These are phyloP conservation scores for Clonostachys solani DNA, from an alignment of 2,329 filamentous ascomycete genomes.

Conservation along the genomic window DNA sequence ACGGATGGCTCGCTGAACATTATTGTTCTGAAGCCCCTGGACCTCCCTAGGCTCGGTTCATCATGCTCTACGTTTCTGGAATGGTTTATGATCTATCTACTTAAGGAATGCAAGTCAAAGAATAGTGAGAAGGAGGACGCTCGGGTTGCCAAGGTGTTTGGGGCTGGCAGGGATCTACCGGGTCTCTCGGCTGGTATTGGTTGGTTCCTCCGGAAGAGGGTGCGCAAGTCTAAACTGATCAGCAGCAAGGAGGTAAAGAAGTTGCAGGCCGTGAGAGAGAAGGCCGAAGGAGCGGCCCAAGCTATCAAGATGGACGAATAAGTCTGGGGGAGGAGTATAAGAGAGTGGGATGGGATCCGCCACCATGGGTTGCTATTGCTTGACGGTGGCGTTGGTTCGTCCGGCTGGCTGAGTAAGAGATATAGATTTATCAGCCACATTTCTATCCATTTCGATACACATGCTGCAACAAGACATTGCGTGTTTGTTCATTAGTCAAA, in stretches of 20 bases:
- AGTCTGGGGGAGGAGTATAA: too few species aligned
- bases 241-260: conserved; percentile 41
- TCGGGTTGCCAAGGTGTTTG: conserved; percentile 62
- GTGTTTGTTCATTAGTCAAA: too few species aligned
- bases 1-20: conserved; percentile 39
- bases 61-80: conserved; percentile 79
- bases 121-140: conserved; percentile 46
- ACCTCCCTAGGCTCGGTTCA: conserved; percentile 71
- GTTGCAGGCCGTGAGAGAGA: conserved; percentile 29
- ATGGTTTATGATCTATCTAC: conserved; percentile 70
- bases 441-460: too few species aligned
- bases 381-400: too few species aligned
- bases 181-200: conserved; percentile 70
- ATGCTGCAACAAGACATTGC: too few species aligned
- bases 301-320: background rate
- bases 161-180: conserved; percentile 56
- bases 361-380: too few species aligned
- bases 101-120: conserved; percentile 54
- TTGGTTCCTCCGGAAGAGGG: conserved; percentile 74
- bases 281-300: conserved; percentile 20
- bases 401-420: too few species aligned
- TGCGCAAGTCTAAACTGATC: conserved; percentile 59
- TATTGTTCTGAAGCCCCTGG: conserved; percentile 62
- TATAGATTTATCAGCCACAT: too few species aligned
- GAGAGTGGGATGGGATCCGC: too few species aligned